phyloP scores from a whole-genome alignment of 352 stramenopile genomes.

The Phytopythium delawarense region DNA sequence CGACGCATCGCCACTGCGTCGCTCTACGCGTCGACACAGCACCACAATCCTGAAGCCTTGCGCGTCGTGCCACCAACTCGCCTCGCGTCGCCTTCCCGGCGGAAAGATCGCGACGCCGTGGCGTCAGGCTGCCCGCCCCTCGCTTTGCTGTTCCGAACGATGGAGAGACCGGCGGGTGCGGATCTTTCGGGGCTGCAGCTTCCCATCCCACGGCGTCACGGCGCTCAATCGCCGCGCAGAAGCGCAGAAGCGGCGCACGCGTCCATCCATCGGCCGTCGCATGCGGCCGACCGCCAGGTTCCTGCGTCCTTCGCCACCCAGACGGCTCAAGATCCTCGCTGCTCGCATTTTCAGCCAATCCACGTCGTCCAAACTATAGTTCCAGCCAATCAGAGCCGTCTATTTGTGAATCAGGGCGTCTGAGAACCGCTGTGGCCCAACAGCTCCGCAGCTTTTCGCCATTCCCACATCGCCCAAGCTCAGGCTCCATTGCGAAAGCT shows the following conservation, averaged over 20 bases:
- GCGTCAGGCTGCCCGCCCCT: too few species aligned
- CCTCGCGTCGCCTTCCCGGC: too few species aligned
- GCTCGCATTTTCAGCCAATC: slow-evolving; percentile 1
- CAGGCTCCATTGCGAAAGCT: too few species aligned
- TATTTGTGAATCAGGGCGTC: slow-evolving; percentile 1
- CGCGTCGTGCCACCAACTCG: too few species aligned
- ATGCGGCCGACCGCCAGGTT: neutral
- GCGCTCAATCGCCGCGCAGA: neutral
- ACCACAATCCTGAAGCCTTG: too few species aligned
- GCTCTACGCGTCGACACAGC: too few species aligned
- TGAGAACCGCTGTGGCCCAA: neutral
- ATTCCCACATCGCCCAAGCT: neutral
- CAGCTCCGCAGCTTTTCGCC: neutral
- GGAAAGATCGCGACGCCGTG: too few species aligned
- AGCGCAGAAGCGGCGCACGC: neutral
- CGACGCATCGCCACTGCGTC: too few species aligned
- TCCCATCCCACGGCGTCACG: neutral
- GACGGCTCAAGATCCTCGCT: neutral
- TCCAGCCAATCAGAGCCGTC: slow-evolving; percentile 3
- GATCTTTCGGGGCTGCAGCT: neutral
- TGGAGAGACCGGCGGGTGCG: neutral
- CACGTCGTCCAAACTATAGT: neutral
- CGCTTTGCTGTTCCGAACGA: too few species aligned
- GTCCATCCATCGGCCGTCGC: neutral
- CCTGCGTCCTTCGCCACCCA: too few species aligned